Conservation (phyloP, 2,329 filamentous ascomycete genomes). For the Fusarium albosuccineum region DNA sequence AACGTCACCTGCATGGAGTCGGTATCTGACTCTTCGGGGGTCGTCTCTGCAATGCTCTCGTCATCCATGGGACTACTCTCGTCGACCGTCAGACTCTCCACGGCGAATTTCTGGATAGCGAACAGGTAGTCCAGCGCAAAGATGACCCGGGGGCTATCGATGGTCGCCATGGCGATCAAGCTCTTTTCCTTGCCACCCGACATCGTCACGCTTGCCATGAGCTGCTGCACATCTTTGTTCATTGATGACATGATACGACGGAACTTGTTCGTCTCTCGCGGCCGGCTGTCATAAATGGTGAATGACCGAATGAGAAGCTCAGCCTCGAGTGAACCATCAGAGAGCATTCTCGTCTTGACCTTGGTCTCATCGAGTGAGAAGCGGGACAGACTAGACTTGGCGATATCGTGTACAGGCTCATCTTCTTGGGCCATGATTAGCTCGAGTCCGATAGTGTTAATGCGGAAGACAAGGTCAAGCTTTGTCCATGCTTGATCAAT, state of each 20-base stretch:
- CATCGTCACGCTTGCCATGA: constrained; percentile 97
- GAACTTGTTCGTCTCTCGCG: constrained; percentile 92
- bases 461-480: constrained; percentile 90
- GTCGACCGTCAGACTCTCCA: constrained; percentile 74
- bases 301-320: constrained; percentile 95
- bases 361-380: constrained; percentile 95
- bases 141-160: constrained; percentile 95
- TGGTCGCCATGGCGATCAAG: constrained; percentile 89
- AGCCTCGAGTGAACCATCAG: constrained; percentile 90
- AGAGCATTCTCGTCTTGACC: constrained; percentile 92
- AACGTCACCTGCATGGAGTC: constrained; percentile 67
- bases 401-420: constrained; percentile 81
- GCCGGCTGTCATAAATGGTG: constrained; percentile 93
- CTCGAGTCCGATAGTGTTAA: constrained; percentile 89
- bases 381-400: constrained; percentile 86
- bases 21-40: constrained; percentile 69
- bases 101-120: constrained; percentile 86
- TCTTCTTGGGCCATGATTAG: constrained; percentile 82
- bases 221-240: constrained; percentile 94
- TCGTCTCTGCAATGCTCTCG: constrained; percentile 66
- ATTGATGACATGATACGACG: constrained; percentile 97
- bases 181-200: constrained; percentile 85
- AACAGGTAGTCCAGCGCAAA: constrained; percentile 97
- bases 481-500: constrained; percentile 87
- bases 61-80: constrained; percentile 66